Base-by-base conservation (phyloP, 495 filamentous ascomycete species). In the Penicillium coprophilum region DNA sequence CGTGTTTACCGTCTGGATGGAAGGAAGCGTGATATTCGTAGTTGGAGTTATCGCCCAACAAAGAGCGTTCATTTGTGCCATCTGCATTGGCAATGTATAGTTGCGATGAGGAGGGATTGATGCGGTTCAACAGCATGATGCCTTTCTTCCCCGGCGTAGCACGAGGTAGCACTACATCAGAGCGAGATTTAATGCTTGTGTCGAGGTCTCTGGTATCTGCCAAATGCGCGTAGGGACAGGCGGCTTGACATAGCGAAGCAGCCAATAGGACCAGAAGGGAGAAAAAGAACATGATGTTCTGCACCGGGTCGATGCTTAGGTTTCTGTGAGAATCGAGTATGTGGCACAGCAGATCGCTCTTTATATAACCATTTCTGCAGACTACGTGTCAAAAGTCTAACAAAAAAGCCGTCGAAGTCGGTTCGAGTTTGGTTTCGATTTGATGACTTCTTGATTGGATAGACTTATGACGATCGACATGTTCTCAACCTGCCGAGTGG, bases 21-120 rank as follows among this genome's bases (percentile, higher is more conserved):
- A 65, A 76, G 1, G 48, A 32, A 8, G 69, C 67, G 31, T 73
- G 74, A 48, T 71, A 77, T 24, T 76, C 73, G 53, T 63, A 76
- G 13, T 53, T 49, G 15, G 68, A 46, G 38, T 40, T 9, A 15
- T 67, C 44, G 6, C 58, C 46, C 7, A 76, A 51, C 12, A 76
- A 60, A 19, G 58, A 46, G 9, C 60, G 60, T 20, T 70, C 73
- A 46, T 70, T 64, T 9, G 45, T 62, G 23, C 71, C 68, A 41
- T 76, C 67, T 0, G 56, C 58, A 46, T 71, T 61, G 31, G 70
- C 62, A 13, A 76, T 59, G 44, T 71, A 76, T 0, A 74, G 57
- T 27, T 63, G 31, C 1, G 71, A 73, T 0, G 56, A 61, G 1
- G 60, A 60, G 2, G 73, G 70, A 7, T 56, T 63, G 46, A 76